phyloP scores from a whole-genome alignment of 495 filamentous ascomycete genomes.

The Letharia columbiana region DNA sequence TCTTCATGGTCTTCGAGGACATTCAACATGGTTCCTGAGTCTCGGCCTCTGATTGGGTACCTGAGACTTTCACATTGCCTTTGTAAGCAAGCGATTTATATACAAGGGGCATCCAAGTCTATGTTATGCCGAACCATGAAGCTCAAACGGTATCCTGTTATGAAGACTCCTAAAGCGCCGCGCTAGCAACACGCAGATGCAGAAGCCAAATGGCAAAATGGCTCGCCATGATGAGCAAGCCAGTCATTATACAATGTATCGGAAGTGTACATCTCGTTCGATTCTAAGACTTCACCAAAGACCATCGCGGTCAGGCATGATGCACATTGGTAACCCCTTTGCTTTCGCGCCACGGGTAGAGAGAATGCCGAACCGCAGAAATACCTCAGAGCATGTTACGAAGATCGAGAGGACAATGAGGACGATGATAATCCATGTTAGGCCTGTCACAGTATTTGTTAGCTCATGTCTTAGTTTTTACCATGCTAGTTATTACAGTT shows the following conservation, averaged over 20 bases:
- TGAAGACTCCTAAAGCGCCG: conserved; percentile 1
- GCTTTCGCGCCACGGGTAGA: conserved; percentile 31
- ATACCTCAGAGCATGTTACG: conserved; percentile 84
- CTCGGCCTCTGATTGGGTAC: not conserved
- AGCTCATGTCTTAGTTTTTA: not conserved
- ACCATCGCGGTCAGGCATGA: conserved; percentile 13
- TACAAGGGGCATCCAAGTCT: not conserved
- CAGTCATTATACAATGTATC: not conserved
- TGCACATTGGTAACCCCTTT: conserved; percentile 14
- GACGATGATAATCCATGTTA: conserved; percentile 98
- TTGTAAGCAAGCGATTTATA: not conserved
- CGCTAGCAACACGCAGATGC: conserved; percentile 1
- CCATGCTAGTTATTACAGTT: not conserved
- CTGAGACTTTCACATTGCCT: not conserved
- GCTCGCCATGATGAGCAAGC: not conserved
- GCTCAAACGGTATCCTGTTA: not conserved
- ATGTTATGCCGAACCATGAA: not conserved
- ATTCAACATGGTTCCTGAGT: not conserved
- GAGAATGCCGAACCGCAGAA: conserved; percentile 76
- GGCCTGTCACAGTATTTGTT: conserved; percentile 30
- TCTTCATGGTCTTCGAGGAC: not conserved
- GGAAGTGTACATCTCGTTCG: not conserved
- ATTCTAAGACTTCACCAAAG: conserved; percentile 3
- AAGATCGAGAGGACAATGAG: conserved; percentile 84
- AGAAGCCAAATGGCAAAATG: not conserved